Evolutionary conservation across 2,329 filamentous ascomycete genomes (phyloP), one percentile per base, ranked within the genome.

Genomic region (Colletotrichum chrysophilum): DNA sequence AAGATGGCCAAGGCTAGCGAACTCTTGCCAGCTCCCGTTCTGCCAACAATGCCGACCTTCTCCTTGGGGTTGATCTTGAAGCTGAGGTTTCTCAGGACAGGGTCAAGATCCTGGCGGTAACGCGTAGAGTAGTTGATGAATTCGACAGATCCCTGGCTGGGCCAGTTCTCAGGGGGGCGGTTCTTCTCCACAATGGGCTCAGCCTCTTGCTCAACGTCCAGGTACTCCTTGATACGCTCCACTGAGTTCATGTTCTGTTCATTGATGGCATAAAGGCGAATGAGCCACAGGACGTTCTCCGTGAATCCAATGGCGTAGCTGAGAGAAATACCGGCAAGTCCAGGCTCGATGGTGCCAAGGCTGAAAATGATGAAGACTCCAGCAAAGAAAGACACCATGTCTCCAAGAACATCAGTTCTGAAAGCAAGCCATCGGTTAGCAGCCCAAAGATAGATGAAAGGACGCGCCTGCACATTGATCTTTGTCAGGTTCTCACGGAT

Each of bases 211-310:
- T 98, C 96, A 1, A 99, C 94, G 60, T 98, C 95, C 43, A 98
- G 91, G 82, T 98, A 99, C 83, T 99, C 97, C 87, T 98, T 97
- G 82, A 99, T 94, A 81, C 97, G 95, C 86, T 99, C 97, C 65
- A 98, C 96, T 4, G 96, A 96, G 86, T 99, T 99, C 97, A 99
- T 98, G 86, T 98, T 98, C 85, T 99, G 97, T 86, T 99, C 97
- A 81, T 98, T 98, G 82, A 95, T 92, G 1, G 96, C 94, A 83
- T 99, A 99, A 16, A 98, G 89, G 62, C 97, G 93, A 34, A 99
- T 96, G 71, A 98, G 93, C 97, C 97, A 99, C 21, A 99, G 87
- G 8, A 99, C 94, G 79, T 98, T 98, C 84, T 99, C 97, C 0
- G 96, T 98, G 81, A 99, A 99, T 2, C 95, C 96, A 79, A 99